A percentile compares a stretch with the other conserved stretches of the same genome.
phyloP scores from a whole-genome alignment of 2,329 filamentous ascomycete species.

The Pseudogymnoascus sp. region DNA sequence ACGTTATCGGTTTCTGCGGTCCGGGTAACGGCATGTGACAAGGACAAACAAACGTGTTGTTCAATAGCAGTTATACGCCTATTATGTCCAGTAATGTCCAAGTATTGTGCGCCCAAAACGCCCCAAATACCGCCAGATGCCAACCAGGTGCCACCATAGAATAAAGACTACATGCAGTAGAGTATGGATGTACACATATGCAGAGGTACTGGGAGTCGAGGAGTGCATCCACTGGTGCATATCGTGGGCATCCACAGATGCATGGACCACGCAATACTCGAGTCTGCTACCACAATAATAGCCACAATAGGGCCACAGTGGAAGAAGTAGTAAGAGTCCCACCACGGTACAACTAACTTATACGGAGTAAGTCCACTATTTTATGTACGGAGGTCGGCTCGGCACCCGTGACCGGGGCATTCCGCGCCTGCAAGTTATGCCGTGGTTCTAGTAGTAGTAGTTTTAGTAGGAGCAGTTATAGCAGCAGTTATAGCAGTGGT shows the following conservation, averaged over 20 bases:
- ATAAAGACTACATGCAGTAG: background rate
- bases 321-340: too few relatives aligned
- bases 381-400: background rate
- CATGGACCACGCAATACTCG: background rate
- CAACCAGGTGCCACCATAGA: background rate
- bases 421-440: background rate
- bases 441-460: too few relatives aligned
- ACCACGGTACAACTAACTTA: too few relatives aligned
- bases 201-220: background rate
- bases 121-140: background rate
- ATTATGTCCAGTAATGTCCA: background rate
- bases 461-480: too few relatives aligned
- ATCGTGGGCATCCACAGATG: too few relatives aligned
- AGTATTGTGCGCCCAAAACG: background rate
- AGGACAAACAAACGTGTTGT: background rate
- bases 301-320: too few relatives aligned
- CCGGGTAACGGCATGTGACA: background rate
- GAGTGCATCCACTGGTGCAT: too few relatives aligned
- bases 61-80: background rate
- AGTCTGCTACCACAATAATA: background rate
- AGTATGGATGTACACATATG: background rate
- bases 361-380: too few relatives aligned
- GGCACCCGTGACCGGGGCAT: background rate
- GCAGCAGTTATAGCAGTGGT: too few relatives aligned
- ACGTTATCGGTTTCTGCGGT: background rate